These are phyloP conservation scores for Rhodotorula sp. DNA, from an alignment of 1,284 basidiomycete species.

Conservation along the genomic window DNA sequence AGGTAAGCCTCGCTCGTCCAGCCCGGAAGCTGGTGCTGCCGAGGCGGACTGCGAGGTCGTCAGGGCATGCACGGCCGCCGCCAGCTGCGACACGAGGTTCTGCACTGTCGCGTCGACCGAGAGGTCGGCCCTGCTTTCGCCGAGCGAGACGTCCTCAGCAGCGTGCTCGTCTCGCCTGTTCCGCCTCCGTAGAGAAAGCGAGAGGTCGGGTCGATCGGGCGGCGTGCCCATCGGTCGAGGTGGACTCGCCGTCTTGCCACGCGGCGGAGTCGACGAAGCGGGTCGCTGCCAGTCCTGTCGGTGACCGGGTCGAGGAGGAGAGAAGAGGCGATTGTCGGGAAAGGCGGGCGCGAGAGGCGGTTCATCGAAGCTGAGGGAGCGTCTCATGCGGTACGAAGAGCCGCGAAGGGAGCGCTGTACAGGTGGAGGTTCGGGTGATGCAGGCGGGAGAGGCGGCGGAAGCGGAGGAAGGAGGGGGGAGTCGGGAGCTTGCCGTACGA, in stretches of 20 bases:
- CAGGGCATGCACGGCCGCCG: conserved; percentile 23
- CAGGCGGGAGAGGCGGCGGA: conserved; percentile 17
- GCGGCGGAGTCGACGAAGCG: neutral
- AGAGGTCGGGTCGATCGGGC: neutral
- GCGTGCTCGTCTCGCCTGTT: neutral
- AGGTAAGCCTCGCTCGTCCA: neutral
- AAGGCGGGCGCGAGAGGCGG: no score
- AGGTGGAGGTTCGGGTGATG: conserved; percentile 15
- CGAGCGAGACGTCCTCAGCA: neutral
- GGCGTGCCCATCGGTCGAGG: neutral
- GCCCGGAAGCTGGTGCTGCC: neutral
- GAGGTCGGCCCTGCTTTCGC: neutral
- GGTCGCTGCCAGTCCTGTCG: no score
- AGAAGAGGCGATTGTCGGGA: no score
- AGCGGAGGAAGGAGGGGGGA: conserved; percentile 20
- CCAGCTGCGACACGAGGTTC: conserved; percentile 22
- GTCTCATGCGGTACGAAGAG: neutral
- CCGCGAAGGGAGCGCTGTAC: neutral
- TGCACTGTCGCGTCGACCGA: conserved; percentile 6
- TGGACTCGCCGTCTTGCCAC: neutral
- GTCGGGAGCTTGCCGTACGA: neutral
- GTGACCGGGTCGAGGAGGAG: no score
- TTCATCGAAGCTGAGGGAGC: neutral
- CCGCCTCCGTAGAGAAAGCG: neutral
- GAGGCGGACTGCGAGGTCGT: neutral